Evolutionary conservation across 352 stramenopile species (phyloP).

Genomic region (Globisporangium solare): DNA sequence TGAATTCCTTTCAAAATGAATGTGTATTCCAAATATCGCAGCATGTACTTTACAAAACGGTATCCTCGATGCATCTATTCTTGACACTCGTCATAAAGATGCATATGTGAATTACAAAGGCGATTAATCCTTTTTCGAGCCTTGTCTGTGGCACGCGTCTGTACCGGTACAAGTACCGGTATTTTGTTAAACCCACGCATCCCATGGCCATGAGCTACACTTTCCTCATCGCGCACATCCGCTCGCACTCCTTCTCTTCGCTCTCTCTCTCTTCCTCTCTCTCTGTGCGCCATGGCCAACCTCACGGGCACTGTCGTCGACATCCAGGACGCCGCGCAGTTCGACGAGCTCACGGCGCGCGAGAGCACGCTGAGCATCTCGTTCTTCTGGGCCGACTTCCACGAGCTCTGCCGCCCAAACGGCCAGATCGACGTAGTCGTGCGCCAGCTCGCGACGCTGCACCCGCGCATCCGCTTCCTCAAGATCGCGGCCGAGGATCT

Average conservation of each 20-base stretch:
- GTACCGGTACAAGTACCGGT: neutral
- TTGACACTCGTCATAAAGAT: too few species aligned
- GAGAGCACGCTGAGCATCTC: constrained; percentile 73
- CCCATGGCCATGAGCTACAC: too few species aligned
- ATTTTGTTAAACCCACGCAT: constrained; percentile 1
- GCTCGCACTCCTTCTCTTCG: too few species aligned
- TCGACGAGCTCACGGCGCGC: constrained; percentile 68
- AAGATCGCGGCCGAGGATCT: constrained; percentile 86
- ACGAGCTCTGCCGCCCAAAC: constrained; percentile 78
- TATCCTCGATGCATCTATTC: too few species aligned
- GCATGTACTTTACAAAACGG: too few species aligned
- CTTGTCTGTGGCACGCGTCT: too few species aligned
- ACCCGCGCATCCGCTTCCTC: constrained; percentile 81
- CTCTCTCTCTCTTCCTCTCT: too few species aligned
- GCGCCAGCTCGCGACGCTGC: constrained; percentile 71
- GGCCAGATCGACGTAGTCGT: constrained; percentile 84
- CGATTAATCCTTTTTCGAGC: too few species aligned
- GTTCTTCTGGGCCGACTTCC: constrained; percentile 87
- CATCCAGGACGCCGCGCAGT: constrained; percentile 69
- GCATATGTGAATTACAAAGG: too few species aligned
- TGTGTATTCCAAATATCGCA: too few species aligned
- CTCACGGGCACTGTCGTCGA: constrained; percentile 61
- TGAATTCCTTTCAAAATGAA: too few species aligned
- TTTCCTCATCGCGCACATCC: too few species aligned
- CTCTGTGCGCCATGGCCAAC: constrained; percentile 17